These are phyloP conservation scores for Coemansia javaensis DNA, from an alignment of 192 early-diverging fungal species.

Conservation along the genomic window DNA sequence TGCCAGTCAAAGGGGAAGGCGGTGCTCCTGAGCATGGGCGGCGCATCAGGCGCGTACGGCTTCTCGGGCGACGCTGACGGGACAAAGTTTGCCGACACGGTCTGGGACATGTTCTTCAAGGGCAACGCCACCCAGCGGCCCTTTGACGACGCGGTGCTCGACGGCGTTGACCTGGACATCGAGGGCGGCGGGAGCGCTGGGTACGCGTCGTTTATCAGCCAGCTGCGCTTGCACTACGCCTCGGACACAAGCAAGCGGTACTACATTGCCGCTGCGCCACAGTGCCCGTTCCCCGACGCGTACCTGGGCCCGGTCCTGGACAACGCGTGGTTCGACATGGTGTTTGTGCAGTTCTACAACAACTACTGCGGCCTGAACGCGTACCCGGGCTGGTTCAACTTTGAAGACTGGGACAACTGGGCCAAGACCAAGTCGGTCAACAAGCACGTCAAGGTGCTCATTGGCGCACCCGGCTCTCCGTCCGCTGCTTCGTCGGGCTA, in stretches of 20 bases:
- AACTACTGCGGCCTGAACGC: conserved; percentile 59
- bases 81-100: conserved; percentile 47
- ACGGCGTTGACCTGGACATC: conserved; percentile 62
- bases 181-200: conserved; percentile 45
- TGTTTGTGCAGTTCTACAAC: conserved; percentile 71
- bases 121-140: conserved; percentile 55
- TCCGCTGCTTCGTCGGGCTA: conserved; percentile 53
- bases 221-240: conserved; percentile 47
- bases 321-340: conserved; percentile 59
- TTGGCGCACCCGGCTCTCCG: conserved; percentile 57
- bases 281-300: conserved; percentile 60
- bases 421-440: conserved; percentile 53
- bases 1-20: conserved; percentile 64
- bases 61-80: conserved; percentile 46
- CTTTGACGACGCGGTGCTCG: conserved; percentile 57
- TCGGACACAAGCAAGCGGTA: conserved; percentile 46
- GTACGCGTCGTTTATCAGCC: conserved; percentile 50
- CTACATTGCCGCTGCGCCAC: conserved; percentile 59
- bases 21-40: conserved; percentile 63
- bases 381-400: conserved; percentile 51
- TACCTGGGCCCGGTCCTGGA: conserved; percentile 52
- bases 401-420: conserved; percentile 62
- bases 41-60: conserved; percentile 57
- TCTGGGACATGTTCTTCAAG: conserved; percentile 60
- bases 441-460: conserved; percentile 53